Evolutionary conservation across 1,284 basidiomycete species (phyloP), one percentile per base, ranked within the genome.

Genomic region (Cerioporus squamosus): DNA sequence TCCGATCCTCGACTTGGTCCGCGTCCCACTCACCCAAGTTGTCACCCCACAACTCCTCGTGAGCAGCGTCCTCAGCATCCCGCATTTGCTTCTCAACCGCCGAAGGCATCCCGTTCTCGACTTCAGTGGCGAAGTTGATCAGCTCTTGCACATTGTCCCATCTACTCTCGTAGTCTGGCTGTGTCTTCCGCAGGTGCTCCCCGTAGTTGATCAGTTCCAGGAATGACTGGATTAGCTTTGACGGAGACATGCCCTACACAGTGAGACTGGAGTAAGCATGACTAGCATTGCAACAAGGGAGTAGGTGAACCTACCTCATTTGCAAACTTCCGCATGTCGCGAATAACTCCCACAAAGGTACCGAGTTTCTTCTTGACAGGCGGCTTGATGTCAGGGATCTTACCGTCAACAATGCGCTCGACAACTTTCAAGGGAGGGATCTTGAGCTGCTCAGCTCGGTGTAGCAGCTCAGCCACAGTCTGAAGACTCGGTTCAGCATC

Each of bases 81-180:
- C 14, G 9, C 56, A 64, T 62, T 12, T 48, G 43, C 23, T 43
- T 43, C 56, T 39, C 55, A 8, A 47, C 44, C 9, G 59, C 50
- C 1, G 29, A 47, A 0, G 53, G 52, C 33, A 52, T 55, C 12
- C 29, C 46, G 36, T 56, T 48, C 59, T 82, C 79, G 29, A 81
- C 74, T 59, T 88, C 84, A 53, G 76, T 82, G 8, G 88, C 87
- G 64, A 89, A 90, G 42, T 79, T 88, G 60, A 92, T 86, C 63
- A 97, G 76, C 74, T 96, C 94, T 67, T 92, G 83, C 0, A 96
- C 87, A 71, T 97, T 96, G 71, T 94, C 91, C 91, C 89, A 91
- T 36, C 93, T 80, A 40, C 83, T 83, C 42, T 91, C 88, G 76
- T 83, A 88, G 62, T 96, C 93, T 5, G 78, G 79, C 59, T 92